phyloP scores from a whole-genome alignment of 257 asterid genomes.

The Nicotiana knightiana region DNA sequence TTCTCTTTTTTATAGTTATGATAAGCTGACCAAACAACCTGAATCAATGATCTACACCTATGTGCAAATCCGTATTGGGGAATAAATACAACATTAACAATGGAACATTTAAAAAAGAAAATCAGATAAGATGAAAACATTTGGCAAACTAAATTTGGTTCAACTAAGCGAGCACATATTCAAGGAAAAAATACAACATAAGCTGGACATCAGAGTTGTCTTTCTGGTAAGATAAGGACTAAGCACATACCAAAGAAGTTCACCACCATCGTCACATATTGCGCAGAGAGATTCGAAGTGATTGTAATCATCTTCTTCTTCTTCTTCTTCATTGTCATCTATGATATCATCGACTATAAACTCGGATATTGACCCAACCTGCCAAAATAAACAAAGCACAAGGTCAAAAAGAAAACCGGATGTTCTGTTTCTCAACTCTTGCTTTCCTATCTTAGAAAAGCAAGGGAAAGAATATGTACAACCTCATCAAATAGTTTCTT shows the following conservation, averaged over 20 bases:
- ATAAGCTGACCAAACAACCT: neutral
- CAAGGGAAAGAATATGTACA: conserved; percentile 1
- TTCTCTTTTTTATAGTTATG: neutral
- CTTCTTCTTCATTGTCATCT: conserved; percentile 34
- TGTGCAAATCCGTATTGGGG: neutral
- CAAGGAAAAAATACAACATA: neutral
- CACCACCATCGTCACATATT: conserved; percentile 73
- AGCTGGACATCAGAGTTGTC: neutral
- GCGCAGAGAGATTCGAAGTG: conserved; percentile 63
- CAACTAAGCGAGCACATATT: neutral
- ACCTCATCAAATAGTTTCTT: conserved; percentile 48
- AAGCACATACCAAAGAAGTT: conserved; percentile 38
- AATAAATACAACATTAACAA: neutral
- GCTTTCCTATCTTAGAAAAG: neutral
- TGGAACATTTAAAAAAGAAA: neutral
- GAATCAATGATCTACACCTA: neutral
- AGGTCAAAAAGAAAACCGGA: conserved; percentile 5
- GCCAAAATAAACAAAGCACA: conserved; percentile 16
- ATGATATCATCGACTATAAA: conserved; percentile 51
- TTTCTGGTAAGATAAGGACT: neutral
- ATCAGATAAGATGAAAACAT: neutral
- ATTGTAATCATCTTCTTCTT: conserved; percentile 47
- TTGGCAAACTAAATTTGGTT: neutral
- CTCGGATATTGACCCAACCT: conserved; percentile 40
- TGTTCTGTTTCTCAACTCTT: conserved; percentile 1